phyloP scores from a whole-genome alignment of 805 yeast genomes.

The Wickerhamiella shivajii region DNA sequence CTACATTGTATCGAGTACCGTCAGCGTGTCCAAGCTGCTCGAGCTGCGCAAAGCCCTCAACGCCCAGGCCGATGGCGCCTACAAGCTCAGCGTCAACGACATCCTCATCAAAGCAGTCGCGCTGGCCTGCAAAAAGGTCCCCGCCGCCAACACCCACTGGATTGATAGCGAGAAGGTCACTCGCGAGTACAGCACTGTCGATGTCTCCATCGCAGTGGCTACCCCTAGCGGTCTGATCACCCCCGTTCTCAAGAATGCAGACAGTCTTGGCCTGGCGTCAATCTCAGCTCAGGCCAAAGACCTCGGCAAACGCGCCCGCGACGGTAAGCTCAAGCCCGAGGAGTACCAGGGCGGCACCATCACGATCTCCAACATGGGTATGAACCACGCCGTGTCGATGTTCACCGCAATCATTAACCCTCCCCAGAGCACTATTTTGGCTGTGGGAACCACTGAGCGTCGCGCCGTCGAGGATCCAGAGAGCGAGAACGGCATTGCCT shows the following conservation, averaged over 20 bases:
- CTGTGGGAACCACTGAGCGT: constrained; percentile 86
- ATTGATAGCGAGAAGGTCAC: constrained; percentile 76
- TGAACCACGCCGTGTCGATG: constrained; percentile 84
- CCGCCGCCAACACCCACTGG: constrained; percentile 91
- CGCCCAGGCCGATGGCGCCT: constrained; percentile 63
- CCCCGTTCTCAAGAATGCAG: constrained; percentile 84
- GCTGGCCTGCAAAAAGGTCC: constrained; percentile 76
- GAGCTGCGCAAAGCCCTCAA: constrained; percentile 86
- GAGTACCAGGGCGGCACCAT: constrained; percentile 99
- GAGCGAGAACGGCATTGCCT: constrained; percentile 80
- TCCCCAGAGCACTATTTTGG: constrained; percentile 89
- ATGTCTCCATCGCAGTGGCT: constrained; percentile 96
- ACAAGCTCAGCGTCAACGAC: constrained; percentile 87
- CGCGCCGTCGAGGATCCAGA: constrained; percentile 86
- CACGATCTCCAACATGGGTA: constrained; percentile 96
- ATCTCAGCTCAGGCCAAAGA: constrained; percentile 81
- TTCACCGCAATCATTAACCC: constrained; percentile 98
- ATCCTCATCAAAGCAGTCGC: constrained; percentile 89
- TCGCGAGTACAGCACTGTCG: constrained; percentile 83
- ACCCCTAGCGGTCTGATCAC: constrained; percentile 96
- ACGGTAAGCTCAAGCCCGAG: constrained; percentile 81
- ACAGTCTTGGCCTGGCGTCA: constrained; percentile 66
- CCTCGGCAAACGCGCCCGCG: constrained; percentile 91
- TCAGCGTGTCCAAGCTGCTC: constrained; percentile 78
- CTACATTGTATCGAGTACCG: constrained; percentile 75